Percentiles rank a stretch among this genome's conserved stretches.
phyloP scores from a whole-genome alignment of 2,329 filamentous ascomycete genomes.

The Didymella lethalis region DNA sequence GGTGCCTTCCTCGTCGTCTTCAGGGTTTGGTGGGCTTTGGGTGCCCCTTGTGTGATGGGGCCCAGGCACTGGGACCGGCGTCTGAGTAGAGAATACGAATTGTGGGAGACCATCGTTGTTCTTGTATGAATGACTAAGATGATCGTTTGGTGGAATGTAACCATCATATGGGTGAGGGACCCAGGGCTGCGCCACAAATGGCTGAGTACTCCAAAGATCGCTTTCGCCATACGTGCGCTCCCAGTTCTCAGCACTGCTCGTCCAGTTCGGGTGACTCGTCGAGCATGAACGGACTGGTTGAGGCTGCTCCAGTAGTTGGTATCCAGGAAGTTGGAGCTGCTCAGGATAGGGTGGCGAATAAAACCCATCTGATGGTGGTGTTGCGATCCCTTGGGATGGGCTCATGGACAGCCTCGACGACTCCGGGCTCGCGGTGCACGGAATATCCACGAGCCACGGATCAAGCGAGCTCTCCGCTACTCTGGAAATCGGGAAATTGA shows the following conservation, averaged over 20 bases:
- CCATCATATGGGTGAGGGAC: not conserved
- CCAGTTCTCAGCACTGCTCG: slow-evolving; percentile 8
- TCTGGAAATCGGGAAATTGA: slow-evolving; percentile 10
- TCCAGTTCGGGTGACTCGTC: slow-evolving; percentile 15
- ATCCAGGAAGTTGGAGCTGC: slow-evolving; percentile 9
- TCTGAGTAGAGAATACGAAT: not conserved
- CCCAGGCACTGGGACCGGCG: not conserved
- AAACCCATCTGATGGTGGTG: slow-evolving; percentile 22
- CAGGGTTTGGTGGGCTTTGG: not conserved
- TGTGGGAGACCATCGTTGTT: not conserved
- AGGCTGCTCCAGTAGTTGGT: slow-evolving; percentile 12
- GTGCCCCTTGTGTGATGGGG: not conserved
- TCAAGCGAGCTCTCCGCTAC: slow-evolving; percentile 19
- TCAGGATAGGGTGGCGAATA: slow-evolving; percentile 25
- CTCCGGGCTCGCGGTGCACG: slow-evolving; percentile 20
- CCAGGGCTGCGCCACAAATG: slow-evolving; percentile 17
- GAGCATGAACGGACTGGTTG: not conserved
- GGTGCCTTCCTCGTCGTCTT: not conserved
- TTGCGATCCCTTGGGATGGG: slow-evolving; percentile 10
- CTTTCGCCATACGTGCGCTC: slow-evolving; percentile 6
- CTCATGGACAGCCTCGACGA: slow-evolving; percentile 25
- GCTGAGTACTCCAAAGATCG: slow-evolving; percentile 13
- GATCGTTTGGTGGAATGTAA: slow-evolving; percentile 1
- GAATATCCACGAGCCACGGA: slow-evolving; percentile 25
- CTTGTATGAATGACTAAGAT: not conserved